A percentile compares a stretch with the other conserved stretches of the same genome.
Conservation (phyloP, 495 filamentous ascomycete species). For the Bryoglossum gracile region DNA sequence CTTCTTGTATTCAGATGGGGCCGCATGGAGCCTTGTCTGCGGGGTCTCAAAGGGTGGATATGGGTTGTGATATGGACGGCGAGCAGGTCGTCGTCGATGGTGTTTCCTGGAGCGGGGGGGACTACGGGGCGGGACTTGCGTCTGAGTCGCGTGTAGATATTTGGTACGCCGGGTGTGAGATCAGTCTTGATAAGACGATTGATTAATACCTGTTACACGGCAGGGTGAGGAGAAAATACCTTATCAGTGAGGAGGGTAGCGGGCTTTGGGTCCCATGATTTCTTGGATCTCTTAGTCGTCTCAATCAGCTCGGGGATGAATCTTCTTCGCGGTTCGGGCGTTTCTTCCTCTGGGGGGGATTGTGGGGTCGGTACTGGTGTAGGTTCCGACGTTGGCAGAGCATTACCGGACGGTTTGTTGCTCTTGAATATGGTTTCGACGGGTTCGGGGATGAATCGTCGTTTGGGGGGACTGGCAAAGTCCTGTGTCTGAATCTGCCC, state of each 20-base stretch:
- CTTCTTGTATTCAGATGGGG: conserved; percentile 33
- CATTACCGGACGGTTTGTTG: conserved; percentile 35
- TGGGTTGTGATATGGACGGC: conserved; percentile 1
- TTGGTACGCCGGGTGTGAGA: conserved; percentile 49
- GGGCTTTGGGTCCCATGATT: conserved; percentile 42
- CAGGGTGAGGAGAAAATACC: conserved; percentile 12
- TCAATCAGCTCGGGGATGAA: conserved; percentile 63
- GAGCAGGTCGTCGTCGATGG: not conserved
- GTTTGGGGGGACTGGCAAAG: conserved; percentile 25
- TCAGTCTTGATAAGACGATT: conserved; percentile 33
- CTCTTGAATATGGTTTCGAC: conserved; percentile 54
- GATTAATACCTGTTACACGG: not conserved
- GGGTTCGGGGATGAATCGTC: conserved; percentile 50
- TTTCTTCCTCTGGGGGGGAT: conserved; percentile 15
- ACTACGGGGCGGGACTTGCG: conserved; percentile 25
- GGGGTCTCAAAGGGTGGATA: conserved; percentile 15
- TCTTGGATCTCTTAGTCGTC: conserved; percentile 52
- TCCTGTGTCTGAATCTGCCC: conserved; percentile 11
- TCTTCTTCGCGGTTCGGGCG: conserved; percentile 34
- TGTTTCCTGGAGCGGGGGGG: conserved; percentile 17
- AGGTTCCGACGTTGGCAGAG: conserved; percentile 44
- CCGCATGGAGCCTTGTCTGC: conserved; percentile 32
- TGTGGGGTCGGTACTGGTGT: conserved; percentile 28
- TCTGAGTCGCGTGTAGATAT: conserved; percentile 45
- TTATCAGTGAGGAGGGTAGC: conserved; percentile 45